Evolutionary conservation across 257 asterid genomes (phyloP), one percentile per base, ranked within the genome.

Genomic region (Gentiana straminea): DNA sequence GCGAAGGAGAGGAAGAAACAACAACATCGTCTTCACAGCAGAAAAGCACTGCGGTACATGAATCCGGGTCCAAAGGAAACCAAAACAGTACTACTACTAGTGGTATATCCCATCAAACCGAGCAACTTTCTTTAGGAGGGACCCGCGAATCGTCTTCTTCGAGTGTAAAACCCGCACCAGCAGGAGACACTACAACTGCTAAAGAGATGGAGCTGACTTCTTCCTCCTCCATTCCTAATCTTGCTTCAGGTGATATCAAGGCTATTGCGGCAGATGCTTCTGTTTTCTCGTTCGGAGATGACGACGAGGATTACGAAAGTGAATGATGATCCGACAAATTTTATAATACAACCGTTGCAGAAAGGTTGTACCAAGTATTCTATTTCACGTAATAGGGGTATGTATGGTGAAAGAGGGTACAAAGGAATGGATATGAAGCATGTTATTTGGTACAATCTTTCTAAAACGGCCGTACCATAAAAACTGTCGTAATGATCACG

Each of bases 241-340:
- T 83, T 71, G 84, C 77, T 51, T 70, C 96, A 5, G 75, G 83
- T 33, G 96, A 83, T 64, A 82, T 91, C 59, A 87, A 87, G 72
- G 87, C 98, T 64, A 91, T 91, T 37, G 98, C 98, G 59, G 98
- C 98, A 36, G 98, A 91, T 73, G 98, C 96, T 63, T 91, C 98
- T 4, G 98, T 91, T 68, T 91, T 91, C 77, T 85, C 87, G 61
- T 91, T 91, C 43, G 98, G 96, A 68, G 96, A 87, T 2, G 98
- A 90, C 35, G 98, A 90, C 35, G 95, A 91, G 64, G 96, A 91
- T 62, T 73, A 79, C 61, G 98, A 84, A 60, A 81, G 86, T 59
- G 98, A 86, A 35, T 86, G 80, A 79, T 36, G 39, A 36, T 36
- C 13, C 7, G 12, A 24, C 24, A 24, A 24, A 24, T 24, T 24